A percentile compares a stretch with the other conserved stretches of the same genome.
Conservation (phyloP, 257 asterid genomes). For the Solanum stenotomum region DNA sequence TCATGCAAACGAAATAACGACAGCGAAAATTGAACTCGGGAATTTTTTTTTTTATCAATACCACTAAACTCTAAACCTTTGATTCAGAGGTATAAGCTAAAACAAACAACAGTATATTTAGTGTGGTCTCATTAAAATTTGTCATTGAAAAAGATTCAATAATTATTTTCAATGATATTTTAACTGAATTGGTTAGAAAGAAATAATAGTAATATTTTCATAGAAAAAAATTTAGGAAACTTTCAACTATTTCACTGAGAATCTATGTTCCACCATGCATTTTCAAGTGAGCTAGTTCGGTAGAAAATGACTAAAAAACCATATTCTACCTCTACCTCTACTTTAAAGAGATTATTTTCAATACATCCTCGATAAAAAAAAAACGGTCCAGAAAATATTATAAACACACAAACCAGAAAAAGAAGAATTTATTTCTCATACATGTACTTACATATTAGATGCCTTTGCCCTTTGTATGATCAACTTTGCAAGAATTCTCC, state of each 20-base stretch:
- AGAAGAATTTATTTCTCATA: background rate
- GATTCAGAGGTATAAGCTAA: background rate
- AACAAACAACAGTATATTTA: background rate
- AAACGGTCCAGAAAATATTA: rapidly evolving
- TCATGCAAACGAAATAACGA: background rate
- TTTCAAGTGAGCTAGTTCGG: background rate
- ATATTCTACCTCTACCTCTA: background rate
- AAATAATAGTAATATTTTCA: no score
- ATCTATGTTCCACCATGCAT: no score
- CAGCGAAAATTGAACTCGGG: background rate
- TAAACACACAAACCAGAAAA: background rate
- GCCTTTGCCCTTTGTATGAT: slow-evolving; percentile 46
- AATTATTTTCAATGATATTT: no score
- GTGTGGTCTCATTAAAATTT: background rate
- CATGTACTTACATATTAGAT: slow-evolving; percentile 34
- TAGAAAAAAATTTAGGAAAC: no score
- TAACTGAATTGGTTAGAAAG: no score
- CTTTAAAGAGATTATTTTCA: no score
- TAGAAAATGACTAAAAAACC: no score
- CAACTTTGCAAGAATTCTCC: slow-evolving; percentile 33
- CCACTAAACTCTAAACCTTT: background rate
- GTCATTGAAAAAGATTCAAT: no score
- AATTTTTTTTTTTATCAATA: background rate
- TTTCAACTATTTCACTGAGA: no score
- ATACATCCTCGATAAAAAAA: background rate